Evolutionary conservation across 441 rosid species (phyloP), one percentile per base, ranked within the genome.

Genomic region (Gossypium davidsonii): DNA sequence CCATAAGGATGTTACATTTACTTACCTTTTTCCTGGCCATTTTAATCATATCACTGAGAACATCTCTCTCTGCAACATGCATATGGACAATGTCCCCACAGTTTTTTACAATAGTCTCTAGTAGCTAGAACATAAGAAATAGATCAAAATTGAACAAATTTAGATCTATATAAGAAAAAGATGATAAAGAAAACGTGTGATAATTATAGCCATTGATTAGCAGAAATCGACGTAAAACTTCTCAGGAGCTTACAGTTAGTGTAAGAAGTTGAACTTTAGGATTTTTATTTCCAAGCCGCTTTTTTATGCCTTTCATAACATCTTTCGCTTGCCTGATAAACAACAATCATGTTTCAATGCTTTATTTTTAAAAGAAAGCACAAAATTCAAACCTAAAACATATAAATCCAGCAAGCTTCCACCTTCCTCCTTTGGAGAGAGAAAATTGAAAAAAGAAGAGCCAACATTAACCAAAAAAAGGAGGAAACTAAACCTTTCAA

Each of bases 91-190:
- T 85, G 82, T 96, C 98, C 82, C 97, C 60, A 74, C 98, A 93
- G 77, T 96, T 96, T 88, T 96, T 96, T 80, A 93, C 80, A 44
- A 96, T 84, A 39, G 98, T 96, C 88, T 96, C 99, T 86, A 96
- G 86, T 31, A 96, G 85, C 99, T 96, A 74, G 39, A 80, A 76
- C 63, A 64, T 42, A 77, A 68, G 72, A 48, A 46, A 46, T 9
- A 23, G 31, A 12, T 26, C 70, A 11, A 78, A 75, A 70, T 7
- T 63, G 62, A 74, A 73, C 72, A 48, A 69, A 46, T 8, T 71
- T 61, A 73, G 68, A 39, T 31, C 51, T 37, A 60, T 44, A 28
- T 10, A 59, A 42, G 44, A 23, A 28, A 76, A 59, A 63, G 10
- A 68, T 9, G 37, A 68, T 58, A 69, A 46, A 53, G 48, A 52